Evolutionary conservation across 495 filamentous ascomycete species (phyloP).

Genomic region (Gamarada debralockiae): DNA sequence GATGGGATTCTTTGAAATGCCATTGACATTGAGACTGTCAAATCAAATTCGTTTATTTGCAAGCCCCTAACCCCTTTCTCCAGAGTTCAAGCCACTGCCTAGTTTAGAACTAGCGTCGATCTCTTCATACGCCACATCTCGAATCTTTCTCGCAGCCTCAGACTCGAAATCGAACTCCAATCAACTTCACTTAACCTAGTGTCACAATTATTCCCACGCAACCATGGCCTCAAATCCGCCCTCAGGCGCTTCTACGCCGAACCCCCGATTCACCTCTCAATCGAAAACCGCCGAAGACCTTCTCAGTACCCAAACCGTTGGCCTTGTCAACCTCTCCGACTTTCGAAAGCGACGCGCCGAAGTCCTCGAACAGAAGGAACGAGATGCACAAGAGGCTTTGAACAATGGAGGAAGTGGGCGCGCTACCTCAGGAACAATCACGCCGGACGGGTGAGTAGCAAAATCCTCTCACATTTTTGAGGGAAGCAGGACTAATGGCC

Average conservation of each 20-base stretch:
- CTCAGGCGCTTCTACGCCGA: slow-evolving; percentile 44
- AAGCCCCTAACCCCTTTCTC: too few relatives aligned
- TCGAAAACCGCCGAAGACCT: slow-evolving; percentile 80
- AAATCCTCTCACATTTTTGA: background rate
- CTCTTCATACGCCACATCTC: too few relatives aligned
- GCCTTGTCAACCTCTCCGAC: slow-evolving; percentile 86
- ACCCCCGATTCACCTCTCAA: slow-evolving; percentile 71
- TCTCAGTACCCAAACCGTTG: slow-evolving; percentile 89
- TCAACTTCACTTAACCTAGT: too few relatives aligned
- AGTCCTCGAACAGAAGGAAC: slow-evolving; percentile 84
- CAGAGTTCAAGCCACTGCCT: too few relatives aligned
- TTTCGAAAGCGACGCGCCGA: slow-evolving; percentile 97
- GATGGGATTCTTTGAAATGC: too few relatives aligned
- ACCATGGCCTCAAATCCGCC: slow-evolving; percentile 23
- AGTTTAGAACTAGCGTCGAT: too few relatives aligned
- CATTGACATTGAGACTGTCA: too few relatives aligned
- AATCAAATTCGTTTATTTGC: too few relatives aligned
- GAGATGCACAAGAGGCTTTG: slow-evolving; percentile 69
- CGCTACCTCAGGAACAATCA: slow-evolving; percentile 46
- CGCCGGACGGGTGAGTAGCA: slow-evolving; percentile 47
- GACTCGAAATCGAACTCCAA: background rate
- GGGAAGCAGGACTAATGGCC: slow-evolving; percentile 30
- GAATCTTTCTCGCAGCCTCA: background rate
- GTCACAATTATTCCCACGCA: too few relatives aligned
- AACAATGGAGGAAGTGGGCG: slow-evolving; percentile 39